Percentiles rank a stretch among this genome's conserved stretches.
These are phyloP conservation scores for Suhomyces maxii DNA, from an alignment of 1,139 yeast genomes.

Conservation along the genomic window DNA sequence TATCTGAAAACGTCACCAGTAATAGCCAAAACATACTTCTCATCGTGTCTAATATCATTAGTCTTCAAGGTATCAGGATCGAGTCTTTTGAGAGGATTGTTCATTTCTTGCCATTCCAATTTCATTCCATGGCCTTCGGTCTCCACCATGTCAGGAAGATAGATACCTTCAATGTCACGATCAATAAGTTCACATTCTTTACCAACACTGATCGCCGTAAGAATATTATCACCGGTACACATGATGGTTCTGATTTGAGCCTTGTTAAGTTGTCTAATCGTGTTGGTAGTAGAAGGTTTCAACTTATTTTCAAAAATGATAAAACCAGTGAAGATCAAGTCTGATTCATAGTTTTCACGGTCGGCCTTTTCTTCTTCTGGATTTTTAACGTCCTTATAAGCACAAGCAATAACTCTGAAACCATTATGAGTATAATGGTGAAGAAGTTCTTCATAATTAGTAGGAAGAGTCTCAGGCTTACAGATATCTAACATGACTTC, in stretches of 20 bases:
- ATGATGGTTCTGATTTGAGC: conserved; percentile 83
- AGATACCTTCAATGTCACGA: conserved; percentile 48
- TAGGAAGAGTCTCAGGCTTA: conserved; percentile 66
- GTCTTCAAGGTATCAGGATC: conserved; percentile 68
- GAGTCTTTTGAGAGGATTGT: conserved; percentile 50
- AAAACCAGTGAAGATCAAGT: conserved; percentile 77
- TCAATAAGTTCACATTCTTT: conserved; percentile 73
- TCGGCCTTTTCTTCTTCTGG: conserved; percentile 23
- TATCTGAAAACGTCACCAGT: conserved; percentile 91
- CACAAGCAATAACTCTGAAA: conserved; percentile 93
- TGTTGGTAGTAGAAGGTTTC: conserved; percentile 64
- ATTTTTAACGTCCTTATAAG: conserved; percentile 51
- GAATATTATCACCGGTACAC: conserved; percentile 97
- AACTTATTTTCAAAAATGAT: conserved; percentile 90
- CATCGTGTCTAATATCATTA: conserved; percentile 25
- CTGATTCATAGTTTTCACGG: conserved; percentile 67
- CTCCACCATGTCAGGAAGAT: conserved; percentile 62
- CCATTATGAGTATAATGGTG: conserved; percentile 91
- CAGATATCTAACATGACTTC: conserved; percentile 89
- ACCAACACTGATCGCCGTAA: conserved; percentile 93
- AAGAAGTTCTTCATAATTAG: conserved; percentile 68
- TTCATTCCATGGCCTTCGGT: conserved; percentile 31
- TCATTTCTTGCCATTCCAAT: conserved; percentile 65
- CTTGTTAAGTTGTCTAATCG: conserved; percentile 54
- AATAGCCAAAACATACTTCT: conserved; percentile 69